Base-by-base conservation (phyloP, 495 filamentous ascomycete species). In the Amphirosellinia nigrospora region DNA sequence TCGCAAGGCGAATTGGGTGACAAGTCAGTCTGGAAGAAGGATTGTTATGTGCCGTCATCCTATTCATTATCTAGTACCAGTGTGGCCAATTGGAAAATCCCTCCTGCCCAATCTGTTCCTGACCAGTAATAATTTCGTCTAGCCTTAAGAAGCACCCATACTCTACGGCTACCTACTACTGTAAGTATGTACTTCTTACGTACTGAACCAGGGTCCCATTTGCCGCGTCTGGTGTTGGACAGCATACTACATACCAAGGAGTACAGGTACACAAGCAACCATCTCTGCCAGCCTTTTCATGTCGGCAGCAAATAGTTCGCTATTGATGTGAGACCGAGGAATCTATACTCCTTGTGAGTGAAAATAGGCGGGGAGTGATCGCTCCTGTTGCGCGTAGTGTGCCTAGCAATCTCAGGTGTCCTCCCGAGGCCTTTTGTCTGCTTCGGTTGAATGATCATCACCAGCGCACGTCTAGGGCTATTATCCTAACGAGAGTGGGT, bases 341-440 rank as follows among this genome's bases (percentile, higher is more conserved):
- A 36, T 30, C 55, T 61, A 61, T 61, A 41, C 58, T 41, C 28
- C 34, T 39, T 38, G 21, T 13, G 36, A 61, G 41, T 26, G 36
- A 41, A 41, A 30, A 19, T 36, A 9, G 30, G 55, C n/a, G 34
- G 23, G 38, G 32, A 60, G 26, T n/a, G n/a, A 60, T 39, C n/a
- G 28, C 52, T 39, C 13, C 36, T 41, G 58, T 26, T 61, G 30
- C 10, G 32, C 8, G 15, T 30, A 66, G 36, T 43, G 64, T 66
- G 52, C 41, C 63, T 50, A 36, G 63, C 30, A 56, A 66, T 39
- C 32, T 43, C 36, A 55, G 36, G 21, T 19, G 48, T 39, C 39
- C 43, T 56, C 30, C 28, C 56, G 66, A 69, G 66, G 66, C 62
- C 66, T 69, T 69, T 69, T 69, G 66, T 69, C 66, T 69, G 43